Evolutionary conservation across 2,329 filamentous ascomycete genomes (phyloP).

Genomic region (Dactylellina haptotyla): DNA sequence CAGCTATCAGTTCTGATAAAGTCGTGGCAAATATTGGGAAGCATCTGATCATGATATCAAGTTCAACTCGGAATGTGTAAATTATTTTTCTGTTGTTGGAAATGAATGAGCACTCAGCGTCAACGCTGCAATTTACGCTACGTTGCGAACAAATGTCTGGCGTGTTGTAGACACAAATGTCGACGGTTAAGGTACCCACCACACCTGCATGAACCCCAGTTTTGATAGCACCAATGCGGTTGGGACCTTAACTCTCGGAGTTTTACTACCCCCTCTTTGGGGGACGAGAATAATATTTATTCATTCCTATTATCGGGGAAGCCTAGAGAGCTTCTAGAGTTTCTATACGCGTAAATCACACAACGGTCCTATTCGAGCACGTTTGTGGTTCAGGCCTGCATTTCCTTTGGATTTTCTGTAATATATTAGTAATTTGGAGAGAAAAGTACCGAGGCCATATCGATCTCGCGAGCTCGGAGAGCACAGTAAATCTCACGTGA

Average conservation of each 20-base stretch:
- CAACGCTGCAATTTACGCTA: too few species aligned
- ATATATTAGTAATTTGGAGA: neutral
- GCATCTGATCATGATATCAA: too few species aligned
- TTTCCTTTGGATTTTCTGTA: too few species aligned
- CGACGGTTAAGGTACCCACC: neutral
- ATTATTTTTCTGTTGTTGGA: too few species aligned
- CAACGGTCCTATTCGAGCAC: too few species aligned
- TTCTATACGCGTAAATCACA: neutral
- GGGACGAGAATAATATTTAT: neutral
- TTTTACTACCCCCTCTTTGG: neutral
- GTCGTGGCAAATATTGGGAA: neutral
- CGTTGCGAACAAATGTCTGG: too few species aligned
- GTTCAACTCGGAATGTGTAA: too few species aligned
- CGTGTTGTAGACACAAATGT: neutral
- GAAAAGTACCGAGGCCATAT: neutral
- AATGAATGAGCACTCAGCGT: too few species aligned
- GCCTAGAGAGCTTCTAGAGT: neutral
- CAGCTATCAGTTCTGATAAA: too few species aligned
- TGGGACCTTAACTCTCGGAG: neutral
- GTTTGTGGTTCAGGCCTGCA: too few species aligned
- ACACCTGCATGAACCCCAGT: neutral
- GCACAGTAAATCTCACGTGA: too few species aligned
- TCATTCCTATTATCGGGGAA: constrained; percentile 5
- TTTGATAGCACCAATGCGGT: neutral
- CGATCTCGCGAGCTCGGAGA: too few species aligned